Evolutionary conservation across 805 yeast species (phyloP).

Genomic region (Metschnikowia proteae): DNA sequence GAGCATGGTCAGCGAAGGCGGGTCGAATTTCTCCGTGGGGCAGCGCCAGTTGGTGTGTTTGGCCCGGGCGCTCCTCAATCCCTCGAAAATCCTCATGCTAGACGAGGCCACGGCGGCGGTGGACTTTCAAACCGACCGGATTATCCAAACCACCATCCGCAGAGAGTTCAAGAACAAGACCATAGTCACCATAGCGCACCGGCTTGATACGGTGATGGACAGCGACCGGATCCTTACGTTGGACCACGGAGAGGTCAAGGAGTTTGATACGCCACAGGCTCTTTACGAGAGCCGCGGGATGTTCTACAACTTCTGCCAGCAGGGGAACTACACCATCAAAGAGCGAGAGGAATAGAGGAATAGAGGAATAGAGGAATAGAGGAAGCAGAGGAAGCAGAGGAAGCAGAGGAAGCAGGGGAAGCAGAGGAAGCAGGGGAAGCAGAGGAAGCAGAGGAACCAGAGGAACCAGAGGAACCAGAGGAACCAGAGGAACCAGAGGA

Average conservation of each 20-base stretch:
- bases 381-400: background rate
- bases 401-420: too few species aligned
- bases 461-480: too few species aligned
- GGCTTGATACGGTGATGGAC: constrained; percentile 27
- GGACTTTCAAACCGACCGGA: constrained; percentile 27
- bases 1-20: constrained; percentile 22
- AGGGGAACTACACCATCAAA: constrained; percentile 30
- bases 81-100: constrained; percentile 16
- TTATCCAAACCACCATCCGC: constrained; percentile 26
- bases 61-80: constrained; percentile 23
- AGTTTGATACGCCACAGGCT: constrained; percentile 42
- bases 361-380: background rate
- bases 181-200: constrained; percentile 27
- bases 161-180: constrained; percentile 24
- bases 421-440: too few species aligned
- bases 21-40: constrained; percentile 25
- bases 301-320: constrained; percentile 52
- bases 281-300: constrained; percentile 42
- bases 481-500: too few species aligned
- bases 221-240: constrained; percentile 25
- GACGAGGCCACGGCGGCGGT: constrained; percentile 27
- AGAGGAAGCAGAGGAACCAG: too few species aligned
- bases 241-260: constrained; percentile 22
- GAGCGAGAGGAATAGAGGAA: background rate
- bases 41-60: constrained; percentile 24